phyloP scores from a whole-genome alignment of 2,329 filamentous ascomycete species.

The Aspergillus tubingensis region DNA sequence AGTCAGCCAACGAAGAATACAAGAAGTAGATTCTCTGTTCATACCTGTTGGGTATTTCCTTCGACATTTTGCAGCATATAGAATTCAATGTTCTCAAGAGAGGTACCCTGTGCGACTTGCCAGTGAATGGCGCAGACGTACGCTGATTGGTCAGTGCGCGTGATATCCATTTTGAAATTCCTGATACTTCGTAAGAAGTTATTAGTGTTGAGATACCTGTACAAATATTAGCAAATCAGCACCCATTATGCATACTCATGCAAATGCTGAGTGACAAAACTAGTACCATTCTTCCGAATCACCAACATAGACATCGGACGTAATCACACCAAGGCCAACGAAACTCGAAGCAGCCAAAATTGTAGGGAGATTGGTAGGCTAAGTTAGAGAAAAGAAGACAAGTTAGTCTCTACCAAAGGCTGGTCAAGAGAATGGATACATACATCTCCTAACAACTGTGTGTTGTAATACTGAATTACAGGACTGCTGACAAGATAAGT shows the following conservation, averaged over 20 bases:
- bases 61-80: constrained; percentile 55
- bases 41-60: too few relatives aligned
- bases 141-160: constrained; percentile 5
- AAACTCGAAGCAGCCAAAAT: constrained; percentile 26
- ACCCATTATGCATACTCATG: too few relatives aligned
- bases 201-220: constrained; percentile 12
- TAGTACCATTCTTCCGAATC: background rate
- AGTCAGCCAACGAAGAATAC: too few relatives aligned
- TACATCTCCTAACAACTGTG: constrained; percentile 24
- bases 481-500: constrained; percentile 25
- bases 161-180: constrained; percentile 30
- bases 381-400: too few relatives aligned
- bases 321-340: constrained; percentile 25
- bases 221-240: too few relatives aligned
- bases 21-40: too few relatives aligned
- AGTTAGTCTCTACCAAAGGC: background rate
- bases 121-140: constrained; percentile 62
- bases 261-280: too few relatives aligned
- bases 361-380: constrained; percentile 12
- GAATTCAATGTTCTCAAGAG: constrained; percentile 72
- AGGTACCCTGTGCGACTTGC: constrained; percentile 74
- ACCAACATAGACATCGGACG: constrained; percentile 24
- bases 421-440: background rate
- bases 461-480: constrained; percentile 29
- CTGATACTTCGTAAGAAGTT: constrained; percentile 25